Percentiles rank a stretch among this genome's conserved stretches.
phyloP scores from a whole-genome alignment of 2,329 filamentous ascomycete species.

The Scytalidium sp. region DNA sequence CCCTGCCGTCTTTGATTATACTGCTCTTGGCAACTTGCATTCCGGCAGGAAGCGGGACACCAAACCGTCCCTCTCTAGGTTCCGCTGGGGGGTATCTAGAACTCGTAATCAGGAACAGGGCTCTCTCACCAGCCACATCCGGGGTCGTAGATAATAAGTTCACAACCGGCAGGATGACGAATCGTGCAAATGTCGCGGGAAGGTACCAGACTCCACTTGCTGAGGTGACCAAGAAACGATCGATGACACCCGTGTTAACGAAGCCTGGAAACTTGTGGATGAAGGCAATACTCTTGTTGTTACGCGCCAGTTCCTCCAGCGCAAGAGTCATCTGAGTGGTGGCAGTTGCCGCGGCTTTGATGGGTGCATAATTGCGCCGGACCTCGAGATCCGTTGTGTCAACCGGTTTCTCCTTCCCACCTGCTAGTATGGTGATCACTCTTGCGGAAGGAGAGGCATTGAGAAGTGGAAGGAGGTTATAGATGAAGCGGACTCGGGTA shows the following conservation, averaged over 20 bases:
- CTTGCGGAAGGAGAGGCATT: constrained; percentile 41
- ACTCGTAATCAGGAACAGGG: constrained; percentile 34
- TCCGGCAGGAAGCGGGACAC: constrained; percentile 14
- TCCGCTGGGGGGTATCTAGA: constrained; percentile 26
- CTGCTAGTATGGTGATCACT: constrained; percentile 52
- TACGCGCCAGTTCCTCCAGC: constrained; percentile 45
- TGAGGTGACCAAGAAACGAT: constrained; percentile 12
- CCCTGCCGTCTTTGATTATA: constrained; percentile 28
- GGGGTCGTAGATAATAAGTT: constrained; percentile 25
- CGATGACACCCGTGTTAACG: constrained; percentile 34
- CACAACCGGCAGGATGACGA: constrained; percentile 22
- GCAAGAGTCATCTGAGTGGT: constrained; percentile 49
- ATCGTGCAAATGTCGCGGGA: constrained; percentile 15
- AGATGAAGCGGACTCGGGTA: constrained; percentile 52
- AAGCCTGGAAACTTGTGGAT: constrained; percentile 35
- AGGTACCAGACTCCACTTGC: constrained; percentile 19
- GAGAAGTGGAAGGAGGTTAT: constrained; percentile 56
- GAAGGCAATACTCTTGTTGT: constrained; percentile 39
- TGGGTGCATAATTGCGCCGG: constrained; percentile 30
- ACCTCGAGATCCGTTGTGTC: constrained; percentile 41
- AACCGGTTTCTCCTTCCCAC: constrained; percentile 48
- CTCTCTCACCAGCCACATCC: constrained; percentile 35
- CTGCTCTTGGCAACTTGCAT: constrained; percentile 22
- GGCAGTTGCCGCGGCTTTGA: constrained; percentile 40
- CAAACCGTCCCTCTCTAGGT: constrained; percentile 14